A percentile compares a stretch with the other conserved stretches of the same genome.
phyloP scores from a whole-genome alignment of 768 basidiomycete genomes.

The Boletus rufocinnamomeus region DNA sequence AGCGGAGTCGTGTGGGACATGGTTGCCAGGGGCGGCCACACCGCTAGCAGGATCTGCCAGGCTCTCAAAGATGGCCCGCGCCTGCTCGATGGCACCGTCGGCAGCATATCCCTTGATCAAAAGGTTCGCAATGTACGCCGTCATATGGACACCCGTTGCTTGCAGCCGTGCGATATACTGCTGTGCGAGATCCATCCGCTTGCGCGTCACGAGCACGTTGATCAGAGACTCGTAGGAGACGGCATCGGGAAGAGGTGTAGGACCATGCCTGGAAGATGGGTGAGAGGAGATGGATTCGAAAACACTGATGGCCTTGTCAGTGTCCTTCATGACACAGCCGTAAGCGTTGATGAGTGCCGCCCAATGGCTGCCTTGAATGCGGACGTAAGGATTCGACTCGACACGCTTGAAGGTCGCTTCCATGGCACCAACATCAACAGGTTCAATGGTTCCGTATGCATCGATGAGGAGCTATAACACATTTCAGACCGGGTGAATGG shows the following conservation, averaged over 20 bases:
- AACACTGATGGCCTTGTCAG: slow-evolving; percentile 70
- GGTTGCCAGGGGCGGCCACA: slow-evolving; percentile 88
- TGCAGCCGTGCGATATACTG: slow-evolving; percentile 64
- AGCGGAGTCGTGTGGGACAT: slow-evolving; percentile 60
- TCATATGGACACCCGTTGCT: slow-evolving; percentile 73
- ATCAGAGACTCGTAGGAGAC: slow-evolving; percentile 89
- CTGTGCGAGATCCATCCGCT: slow-evolving; percentile 75
- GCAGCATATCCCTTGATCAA: slow-evolving; percentile 64
- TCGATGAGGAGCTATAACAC: slow-evolving; percentile 75
- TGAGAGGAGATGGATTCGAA: slow-evolving; percentile 75
- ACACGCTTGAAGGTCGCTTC: slow-evolving; percentile 69
- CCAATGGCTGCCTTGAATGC: slow-evolving; percentile 61
- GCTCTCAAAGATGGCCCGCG: slow-evolving; percentile 77
- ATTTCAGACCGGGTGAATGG: background rate
- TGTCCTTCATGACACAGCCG: slow-evolving; percentile 77
- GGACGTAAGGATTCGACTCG: slow-evolving; percentile 37
- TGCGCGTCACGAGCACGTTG: slow-evolving; percentile 79
- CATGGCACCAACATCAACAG: slow-evolving; percentile 73
- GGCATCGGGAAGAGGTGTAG: slow-evolving; percentile 62
- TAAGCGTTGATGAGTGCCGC: slow-evolving; percentile 88
- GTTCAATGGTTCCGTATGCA: slow-evolving; percentile 82
- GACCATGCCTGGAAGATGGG: slow-evolving; percentile 40
- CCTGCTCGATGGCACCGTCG: slow-evolving; percentile 65
- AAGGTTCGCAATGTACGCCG: slow-evolving; percentile 89
- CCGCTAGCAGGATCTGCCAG: slow-evolving; percentile 80